Percentiles rank a stretch among this genome's conserved stretches.
phyloP scores from a whole-genome alignment of 257 asterid species.

The Solanum chiquidenum region DNA sequence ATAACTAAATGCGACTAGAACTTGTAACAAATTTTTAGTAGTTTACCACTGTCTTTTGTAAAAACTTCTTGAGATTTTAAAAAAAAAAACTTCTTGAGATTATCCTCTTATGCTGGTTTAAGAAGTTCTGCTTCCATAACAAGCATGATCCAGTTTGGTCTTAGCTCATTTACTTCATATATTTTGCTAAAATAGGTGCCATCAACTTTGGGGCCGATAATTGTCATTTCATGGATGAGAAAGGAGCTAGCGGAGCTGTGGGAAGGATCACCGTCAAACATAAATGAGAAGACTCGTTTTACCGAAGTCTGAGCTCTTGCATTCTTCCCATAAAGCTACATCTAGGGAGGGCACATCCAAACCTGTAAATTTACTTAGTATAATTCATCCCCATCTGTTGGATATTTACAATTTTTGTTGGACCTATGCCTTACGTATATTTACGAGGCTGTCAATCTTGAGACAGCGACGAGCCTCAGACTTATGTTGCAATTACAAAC shows the following conservation, averaged over 20 bases:
- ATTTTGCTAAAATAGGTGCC: constrained; percentile 52
- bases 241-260: constrained; percentile 74
- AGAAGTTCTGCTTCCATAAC: background rate
- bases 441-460: background rate
- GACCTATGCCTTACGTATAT: background rate
- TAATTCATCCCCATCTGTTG: background rate
- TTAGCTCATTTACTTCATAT: background rate
- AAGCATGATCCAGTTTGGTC: background rate
- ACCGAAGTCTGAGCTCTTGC: constrained; percentile 35
- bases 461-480: background rate
- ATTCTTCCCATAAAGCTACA: background rate
- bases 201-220: constrained; percentile 75
- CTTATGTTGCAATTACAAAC: background rate
- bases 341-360: background rate
- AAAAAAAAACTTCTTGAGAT: background rate
- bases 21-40: background rate
- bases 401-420: background rate
- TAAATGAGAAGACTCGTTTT: constrained; percentile 44
- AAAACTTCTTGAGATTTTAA: background rate
- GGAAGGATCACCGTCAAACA: constrained; percentile 53
- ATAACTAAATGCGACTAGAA: background rate
- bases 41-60: background rate
- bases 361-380: background rate
- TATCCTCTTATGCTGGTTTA: background rate
- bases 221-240: constrained; percentile 69